These are phyloP conservation scores for Friedmanniomyces simplex DNA, from an alignment of 495 filamentous ascomycete genomes.

Conservation along the genomic window DNA sequence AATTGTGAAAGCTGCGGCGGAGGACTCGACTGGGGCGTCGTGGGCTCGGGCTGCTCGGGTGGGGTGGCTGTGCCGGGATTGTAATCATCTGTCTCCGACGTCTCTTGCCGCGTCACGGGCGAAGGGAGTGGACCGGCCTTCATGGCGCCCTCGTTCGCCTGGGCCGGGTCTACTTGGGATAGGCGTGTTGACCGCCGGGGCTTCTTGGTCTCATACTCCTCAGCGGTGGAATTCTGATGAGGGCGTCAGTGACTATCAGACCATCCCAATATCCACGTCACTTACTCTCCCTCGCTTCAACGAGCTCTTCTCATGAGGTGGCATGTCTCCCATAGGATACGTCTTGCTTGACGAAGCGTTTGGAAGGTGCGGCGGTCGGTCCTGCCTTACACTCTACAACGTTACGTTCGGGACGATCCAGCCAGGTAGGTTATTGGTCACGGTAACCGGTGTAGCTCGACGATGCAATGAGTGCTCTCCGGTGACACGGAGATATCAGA, in stretches of 20 bases:
- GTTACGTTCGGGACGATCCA: no score
- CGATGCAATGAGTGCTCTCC: no score
- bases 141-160: conserved; percentile 34
- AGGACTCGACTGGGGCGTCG: conserved; percentile 38
- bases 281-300: conserved; percentile 31
- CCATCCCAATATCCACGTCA: neutral
- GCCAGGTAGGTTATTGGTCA: no score
- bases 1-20: conserved; percentile 22
- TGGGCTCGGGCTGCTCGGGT: conserved; percentile 44
- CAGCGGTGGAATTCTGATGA: conserved; percentile 28
- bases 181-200: conserved; percentile 54
- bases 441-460: no score
- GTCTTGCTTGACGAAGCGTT: neutral
- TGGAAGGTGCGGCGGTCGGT: neutral
- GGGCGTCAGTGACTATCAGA: neutral
- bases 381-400: neutral
- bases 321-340: conserved; percentile 1
- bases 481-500: no score
- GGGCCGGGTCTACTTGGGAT: conserved; percentile 34
- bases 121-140: conserved; percentile 65
- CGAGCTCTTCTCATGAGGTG: conserved; percentile 27
- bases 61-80: conserved; percentile 62
- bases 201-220: conserved; percentile 44
- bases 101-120: conserved; percentile 60
- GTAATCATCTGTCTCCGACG: conserved; percentile 38